These are phyloP conservation scores for Raphanus hybrid DNA, from an alignment of 441 rosid species.

Conservation along the genomic window DNA sequence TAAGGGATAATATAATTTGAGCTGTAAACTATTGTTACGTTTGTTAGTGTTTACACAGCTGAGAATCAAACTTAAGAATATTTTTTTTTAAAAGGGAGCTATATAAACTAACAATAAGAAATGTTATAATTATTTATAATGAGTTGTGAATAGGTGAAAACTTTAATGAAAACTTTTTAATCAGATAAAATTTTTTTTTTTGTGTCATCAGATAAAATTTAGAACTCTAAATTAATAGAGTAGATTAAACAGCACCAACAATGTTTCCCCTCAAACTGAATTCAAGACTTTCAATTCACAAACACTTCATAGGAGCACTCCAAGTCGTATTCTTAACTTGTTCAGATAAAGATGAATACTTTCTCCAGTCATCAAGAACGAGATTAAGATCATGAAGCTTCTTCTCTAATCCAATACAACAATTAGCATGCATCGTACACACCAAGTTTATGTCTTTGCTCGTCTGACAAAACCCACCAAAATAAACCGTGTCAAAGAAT, in stretches of 20 bases:
- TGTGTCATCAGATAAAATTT: no score
- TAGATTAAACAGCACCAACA: background rate
- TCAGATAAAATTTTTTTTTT: no score
- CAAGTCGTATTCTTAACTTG: constrained; percentile 52
- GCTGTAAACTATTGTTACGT: background rate
- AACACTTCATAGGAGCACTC: constrained; percentile 61
- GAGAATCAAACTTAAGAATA: background rate
- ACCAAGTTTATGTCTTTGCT: constrained; percentile 78
- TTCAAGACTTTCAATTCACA: constrained; percentile 8
- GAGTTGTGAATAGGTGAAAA: background rate
- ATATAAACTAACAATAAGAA: background rate
- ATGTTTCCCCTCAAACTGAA: background rate
- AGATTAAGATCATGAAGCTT: constrained; percentile 77
- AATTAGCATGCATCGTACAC: constrained; percentile 95
- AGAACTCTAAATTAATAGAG: background rate
- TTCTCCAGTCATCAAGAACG: constrained; percentile 86
- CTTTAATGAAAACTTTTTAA: no score
- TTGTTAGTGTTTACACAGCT: background rate
- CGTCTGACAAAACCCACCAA: constrained; percentile 92
- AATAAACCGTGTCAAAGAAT: constrained; percentile 76
- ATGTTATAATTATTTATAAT: background rate
- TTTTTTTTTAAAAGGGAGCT: background rate
- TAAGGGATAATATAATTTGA: background rate
- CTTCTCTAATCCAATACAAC: constrained; percentile 74
- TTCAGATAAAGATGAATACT: constrained; percentile 53